Base-by-base conservation (phyloP, 1,139 yeast genomes). In the Geotrichum reessii region DNA sequence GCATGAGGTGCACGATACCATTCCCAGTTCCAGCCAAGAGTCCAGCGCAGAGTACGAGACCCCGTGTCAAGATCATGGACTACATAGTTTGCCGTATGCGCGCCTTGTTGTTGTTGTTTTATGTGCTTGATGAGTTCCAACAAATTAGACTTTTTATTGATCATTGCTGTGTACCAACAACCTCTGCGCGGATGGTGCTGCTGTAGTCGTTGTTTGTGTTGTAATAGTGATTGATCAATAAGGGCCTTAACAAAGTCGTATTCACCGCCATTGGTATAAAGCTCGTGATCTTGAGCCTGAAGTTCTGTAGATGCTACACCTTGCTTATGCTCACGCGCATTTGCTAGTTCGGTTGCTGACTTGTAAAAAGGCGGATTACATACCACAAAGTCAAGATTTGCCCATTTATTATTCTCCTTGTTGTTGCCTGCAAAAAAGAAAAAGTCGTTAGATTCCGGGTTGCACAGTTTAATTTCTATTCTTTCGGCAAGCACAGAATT, bases 361-460 rank as follows among this genome's bases (percentile, higher is more conserved):
- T 64, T 61, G 62, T 77, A 78, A 58, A 78, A 78, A 0, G 82
- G 82, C 12, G 82, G 82, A 59, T 78, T 78, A 61, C 81, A 77
- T 63, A 78, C 68, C 8, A 73, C 67, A 55, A 77, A 74, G n/a
- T 64, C 64, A 40, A 62, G 59, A 1, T 58, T 53, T 1, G 50
- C 52, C 27, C 52, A 22, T 4, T 31, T 8, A 17, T 21, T 19
- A 27, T n/a, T 27, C 19, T 19, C 42, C 14, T 49, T 44, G n/a
- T 17, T 7, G 22, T 6, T 17, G 5, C 12, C 53, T 24, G 19
- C 21, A 1, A 28, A 25, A 25, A 22, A 52, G 37, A 52, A 52
- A 44, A 19, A 50, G 50, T 21, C 47, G 33, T 17, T 17, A 17
- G 40, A 12, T 24, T 19, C 31, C 53, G n/a, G 42, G 25, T 19